Evolutionary conservation across 2,329 filamentous ascomycete species (phyloP).

Genomic region (Venturia pyrina): DNA sequence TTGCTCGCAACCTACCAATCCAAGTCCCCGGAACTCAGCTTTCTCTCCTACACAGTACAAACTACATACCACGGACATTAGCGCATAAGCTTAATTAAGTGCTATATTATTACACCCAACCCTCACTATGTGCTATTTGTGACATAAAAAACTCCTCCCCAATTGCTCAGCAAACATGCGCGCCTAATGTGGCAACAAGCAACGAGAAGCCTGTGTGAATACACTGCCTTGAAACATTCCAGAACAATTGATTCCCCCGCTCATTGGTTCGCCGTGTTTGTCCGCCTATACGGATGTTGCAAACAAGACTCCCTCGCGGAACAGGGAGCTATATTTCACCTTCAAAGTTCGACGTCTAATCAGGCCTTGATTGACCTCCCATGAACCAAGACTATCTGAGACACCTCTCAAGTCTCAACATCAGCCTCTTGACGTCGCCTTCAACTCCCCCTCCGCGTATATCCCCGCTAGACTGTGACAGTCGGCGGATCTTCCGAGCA

Average conservation of each 20-base stretch:
- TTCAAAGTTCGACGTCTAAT: background rate
- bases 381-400: background rate
- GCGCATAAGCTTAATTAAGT: background rate
- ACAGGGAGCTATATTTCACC: background rate
- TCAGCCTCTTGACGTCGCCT: background rate
- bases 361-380: background rate
- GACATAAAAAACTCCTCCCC: background rate
- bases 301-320: background rate
- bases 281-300: background rate
- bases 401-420: background rate
- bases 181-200: background rate
- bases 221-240: background rate
- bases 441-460: background rate
- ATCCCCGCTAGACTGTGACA: background rate
- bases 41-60: constrained; percentile 2
- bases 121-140: background rate
- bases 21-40: background rate
- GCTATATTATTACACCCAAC: background rate
- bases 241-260: background rate
- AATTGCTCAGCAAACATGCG: background rate
- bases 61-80: background rate
- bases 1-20: background rate
- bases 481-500: background rate
- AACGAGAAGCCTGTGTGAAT: background rate
- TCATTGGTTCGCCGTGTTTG: background rate